phyloP scores from a whole-genome alignment of 2,329 filamentous ascomycete species.

The Penicillium sp. region DNA sequence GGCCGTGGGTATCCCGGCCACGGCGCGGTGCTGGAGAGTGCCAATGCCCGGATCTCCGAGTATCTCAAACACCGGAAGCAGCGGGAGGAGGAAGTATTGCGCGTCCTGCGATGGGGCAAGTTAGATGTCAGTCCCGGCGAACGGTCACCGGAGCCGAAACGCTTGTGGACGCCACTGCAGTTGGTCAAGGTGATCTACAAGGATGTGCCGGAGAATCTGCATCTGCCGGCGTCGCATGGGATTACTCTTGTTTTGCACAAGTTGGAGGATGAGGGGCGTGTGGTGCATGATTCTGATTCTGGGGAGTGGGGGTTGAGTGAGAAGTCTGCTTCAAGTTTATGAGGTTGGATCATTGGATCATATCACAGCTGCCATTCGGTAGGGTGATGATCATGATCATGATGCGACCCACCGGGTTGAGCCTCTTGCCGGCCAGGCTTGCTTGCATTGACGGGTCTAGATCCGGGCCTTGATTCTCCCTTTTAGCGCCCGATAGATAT shows the following conservation, averaged over 20 bases:
- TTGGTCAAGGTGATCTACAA: slow-evolving; percentile 87
- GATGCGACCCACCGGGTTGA: not conserved
- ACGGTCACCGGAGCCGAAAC: slow-evolving; percentile 41
- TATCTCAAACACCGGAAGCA: slow-evolving; percentile 82
- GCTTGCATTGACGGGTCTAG: not conserved
- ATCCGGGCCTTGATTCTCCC: not conserved
- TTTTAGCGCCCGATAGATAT: too few species aligned
- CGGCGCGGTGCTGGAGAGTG: slow-evolving; percentile 76
- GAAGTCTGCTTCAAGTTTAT: slow-evolving; percentile 40
- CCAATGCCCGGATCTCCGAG: slow-evolving; percentile 71
- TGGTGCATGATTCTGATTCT: slow-evolving; percentile 42
- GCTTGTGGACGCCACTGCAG: slow-evolving; percentile 71
- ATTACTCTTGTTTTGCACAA: slow-evolving; percentile 80
- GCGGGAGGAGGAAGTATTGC: slow-evolving; percentile 77
- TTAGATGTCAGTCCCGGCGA: slow-evolving; percentile 35
- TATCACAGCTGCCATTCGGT: not conserved
- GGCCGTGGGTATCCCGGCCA: slow-evolving; percentile 86
- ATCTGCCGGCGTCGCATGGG: slow-evolving; percentile 75
- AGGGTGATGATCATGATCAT: not conserved
- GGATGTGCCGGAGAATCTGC: slow-evolving; percentile 75
- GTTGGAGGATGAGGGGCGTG: slow-evolving; percentile 73
- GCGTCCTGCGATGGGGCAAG: slow-evolving; percentile 59
- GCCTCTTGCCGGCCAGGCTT: not conserved
- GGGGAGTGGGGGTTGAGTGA: slow-evolving; percentile 37
- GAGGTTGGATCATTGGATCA: not conserved